Evolutionary conservation across 2,329 filamentous ascomycete genomes (phyloP).

Genomic region (Paramyrothecium roridum): DNA sequence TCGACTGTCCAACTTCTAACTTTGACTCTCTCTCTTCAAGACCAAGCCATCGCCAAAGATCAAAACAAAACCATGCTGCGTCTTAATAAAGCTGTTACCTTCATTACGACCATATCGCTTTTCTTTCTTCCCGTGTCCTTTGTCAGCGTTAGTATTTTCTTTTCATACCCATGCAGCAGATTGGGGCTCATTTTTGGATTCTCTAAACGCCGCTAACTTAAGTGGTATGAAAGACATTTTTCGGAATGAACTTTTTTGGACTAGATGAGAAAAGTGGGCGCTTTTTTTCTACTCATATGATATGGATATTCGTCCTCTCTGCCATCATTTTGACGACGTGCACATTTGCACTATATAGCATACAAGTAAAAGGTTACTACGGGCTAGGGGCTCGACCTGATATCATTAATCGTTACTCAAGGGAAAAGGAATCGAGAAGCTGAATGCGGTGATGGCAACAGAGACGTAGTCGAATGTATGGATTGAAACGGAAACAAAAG

Average conservation of each 20-base stretch:
- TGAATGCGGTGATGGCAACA: neutral
- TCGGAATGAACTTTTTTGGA: constrained; percentile 38
- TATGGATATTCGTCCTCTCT: constrained; percentile 34
- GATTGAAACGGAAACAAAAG: neutral
- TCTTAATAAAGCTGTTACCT: constrained; percentile 26
- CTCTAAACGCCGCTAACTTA: neutral
- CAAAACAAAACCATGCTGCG: constrained; percentile 25
- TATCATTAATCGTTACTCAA: neutral
- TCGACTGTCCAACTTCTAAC: constrained; percentile 20
- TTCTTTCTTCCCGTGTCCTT: constrained; percentile 31
- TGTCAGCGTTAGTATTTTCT: constrained; percentile 24
- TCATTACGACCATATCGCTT: constrained; percentile 24
- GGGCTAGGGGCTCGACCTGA: no score
- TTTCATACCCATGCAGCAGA: neutral
- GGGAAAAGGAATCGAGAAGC: neutral
- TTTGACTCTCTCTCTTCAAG: constrained; percentile 22
- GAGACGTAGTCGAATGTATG: neutral
- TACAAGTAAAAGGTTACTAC: neutral
- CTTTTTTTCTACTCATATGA: constrained; percentile 27
- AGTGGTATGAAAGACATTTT: constrained; percentile 24
- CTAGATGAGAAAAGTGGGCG: constrained; percentile 21
- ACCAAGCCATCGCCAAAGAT: constrained; percentile 25
- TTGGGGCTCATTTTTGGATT: neutral
- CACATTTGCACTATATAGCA: neutral
- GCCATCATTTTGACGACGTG: constrained; percentile 22